Conservation (phyloP, 148 eudicot species). For the Oxyria digyna region DNA sequence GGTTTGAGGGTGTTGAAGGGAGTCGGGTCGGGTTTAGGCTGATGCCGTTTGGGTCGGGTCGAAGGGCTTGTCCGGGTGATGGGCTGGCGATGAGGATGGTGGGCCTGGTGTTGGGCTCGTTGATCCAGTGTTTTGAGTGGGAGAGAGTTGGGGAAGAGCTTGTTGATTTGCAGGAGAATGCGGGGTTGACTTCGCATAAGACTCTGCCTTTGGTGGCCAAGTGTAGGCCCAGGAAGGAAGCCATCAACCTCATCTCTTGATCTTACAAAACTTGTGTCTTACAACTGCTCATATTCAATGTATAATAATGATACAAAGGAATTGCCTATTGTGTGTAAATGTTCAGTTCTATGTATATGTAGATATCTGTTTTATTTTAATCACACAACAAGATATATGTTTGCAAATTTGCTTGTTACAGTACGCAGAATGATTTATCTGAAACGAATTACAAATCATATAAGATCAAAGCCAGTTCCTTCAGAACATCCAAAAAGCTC, state of each 20-base stretch:
- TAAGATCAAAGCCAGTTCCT: too few relatives aligned
- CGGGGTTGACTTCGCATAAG: neutral
- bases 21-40: slow-evolving; percentile 8
- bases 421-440: too few relatives aligned
- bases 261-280: too few relatives aligned
- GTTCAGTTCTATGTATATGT: too few relatives aligned
- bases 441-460: too few relatives aligned
- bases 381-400: too few relatives aligned
- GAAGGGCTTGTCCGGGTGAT: slow-evolving; percentile 27
- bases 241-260: neutral
- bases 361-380: too few relatives aligned
- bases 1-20: slow-evolving; percentile 16
- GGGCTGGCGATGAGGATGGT: slow-evolving; percentile 17
- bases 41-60: slow-evolving; percentile 32
- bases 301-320: too few relatives aligned
- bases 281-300: too few relatives aligned
- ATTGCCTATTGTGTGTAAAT: too few relatives aligned
- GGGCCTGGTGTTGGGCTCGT: slow-evolving; percentile 18
- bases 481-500: too few relatives aligned
- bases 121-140: slow-evolving; percentile 15
- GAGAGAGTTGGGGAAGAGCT: slow-evolving; percentile 1
- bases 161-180: neutral
- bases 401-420: too few relatives aligned
- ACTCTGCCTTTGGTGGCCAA: neutral
- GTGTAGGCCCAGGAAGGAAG: neutral